Percentiles rank a stretch among this genome's conserved stretches.
phyloP scores from a whole-genome alignment of 495 filamentous ascomycete species.

The Aspergillus mulundensis region DNA sequence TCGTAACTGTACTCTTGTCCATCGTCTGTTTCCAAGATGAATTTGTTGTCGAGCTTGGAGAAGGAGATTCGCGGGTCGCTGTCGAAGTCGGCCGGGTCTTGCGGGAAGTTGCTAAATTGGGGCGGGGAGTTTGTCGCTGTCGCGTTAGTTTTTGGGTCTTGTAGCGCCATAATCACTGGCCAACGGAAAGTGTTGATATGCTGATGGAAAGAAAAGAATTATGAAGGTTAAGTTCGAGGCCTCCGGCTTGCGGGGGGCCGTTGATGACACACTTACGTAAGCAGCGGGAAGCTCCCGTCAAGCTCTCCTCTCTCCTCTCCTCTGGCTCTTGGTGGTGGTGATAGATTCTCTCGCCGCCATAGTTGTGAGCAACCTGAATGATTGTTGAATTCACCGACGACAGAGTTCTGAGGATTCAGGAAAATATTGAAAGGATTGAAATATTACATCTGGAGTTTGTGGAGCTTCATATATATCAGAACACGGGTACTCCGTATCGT shows the following conservation, averaged over 20 bases:
- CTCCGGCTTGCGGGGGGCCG: conserved; percentile 14
- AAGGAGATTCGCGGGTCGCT: conserved; percentile 80
- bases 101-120: conserved; percentile 53
- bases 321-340: too few species aligned
- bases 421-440: too few species aligned
- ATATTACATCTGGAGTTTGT: too few species aligned
- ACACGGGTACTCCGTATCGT: not conserved
- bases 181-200: not conserved
- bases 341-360: not conserved
- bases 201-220: not conserved
- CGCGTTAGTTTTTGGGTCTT: conserved; percentile 19
- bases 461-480: too few species aligned
- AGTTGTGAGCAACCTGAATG: too few species aligned
- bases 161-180: conserved; percentile 16
- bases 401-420: too few species aligned
- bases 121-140: conserved; percentile 15
- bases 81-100: conserved; percentile 70
- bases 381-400: too few species aligned
- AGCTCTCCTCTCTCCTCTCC: too few species aligned
- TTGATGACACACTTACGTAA: conserved; percentile 16
- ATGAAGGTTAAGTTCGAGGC: not conserved
- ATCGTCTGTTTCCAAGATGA: conserved; percentile 78
- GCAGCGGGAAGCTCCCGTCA: conserved; percentile 1
- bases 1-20: conserved; percentile 84
- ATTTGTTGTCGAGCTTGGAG: conserved; percentile 74